Evolutionary conservation across 257 asterid species (phyloP).

Genomic region (Coffea eugenioides): DNA sequence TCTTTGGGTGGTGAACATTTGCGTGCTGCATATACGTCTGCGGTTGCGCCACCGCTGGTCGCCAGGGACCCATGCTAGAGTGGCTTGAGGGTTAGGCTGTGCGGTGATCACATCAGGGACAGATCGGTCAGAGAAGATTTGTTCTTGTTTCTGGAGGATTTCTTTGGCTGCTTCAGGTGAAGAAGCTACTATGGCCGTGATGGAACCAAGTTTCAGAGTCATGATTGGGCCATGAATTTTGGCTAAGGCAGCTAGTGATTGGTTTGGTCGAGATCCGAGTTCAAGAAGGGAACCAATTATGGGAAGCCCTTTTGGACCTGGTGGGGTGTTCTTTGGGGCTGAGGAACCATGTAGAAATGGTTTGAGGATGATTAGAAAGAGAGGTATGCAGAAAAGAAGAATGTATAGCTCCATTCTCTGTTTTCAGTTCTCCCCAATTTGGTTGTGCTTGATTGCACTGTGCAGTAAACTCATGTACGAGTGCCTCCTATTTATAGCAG

Average conservation of each 20-base stretch:
- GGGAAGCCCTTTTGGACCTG: constrained; percentile 22
- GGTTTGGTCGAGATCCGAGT: constrained; percentile 12
- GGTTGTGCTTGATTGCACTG: neutral
- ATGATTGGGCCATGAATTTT: constrained; percentile 32
- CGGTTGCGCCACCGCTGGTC: constrained; percentile 28
- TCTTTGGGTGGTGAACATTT: constrained; percentile 27
- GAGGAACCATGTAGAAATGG: neutral
- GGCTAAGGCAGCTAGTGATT: constrained; percentile 23
- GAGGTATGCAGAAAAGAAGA: neutral
- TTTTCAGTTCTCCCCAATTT: neutral
- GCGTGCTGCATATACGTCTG: constrained; percentile 32
- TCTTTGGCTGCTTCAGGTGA: constrained; percentile 32
- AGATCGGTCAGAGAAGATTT: constrained; percentile 22
- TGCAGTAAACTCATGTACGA: neutral
- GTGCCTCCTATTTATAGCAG: too few relatives aligned
- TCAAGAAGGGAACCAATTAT: constrained; percentile 11
- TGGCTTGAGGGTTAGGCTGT: constrained; percentile 26
- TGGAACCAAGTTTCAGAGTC: constrained; percentile 34
- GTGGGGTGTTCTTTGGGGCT: constrained; percentile 3
- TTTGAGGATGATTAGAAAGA: neutral
- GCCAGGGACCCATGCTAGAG: constrained; percentile 26
- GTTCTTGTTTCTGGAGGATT: constrained; percentile 31
- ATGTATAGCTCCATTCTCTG: neutral
- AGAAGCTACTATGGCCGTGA: constrained; percentile 27
- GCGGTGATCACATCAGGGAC: constrained; percentile 17